Evolutionary conservation across 106 monocot species (phyloP), one percentile per base, ranked within the genome.

Genomic region (Hemerocallis citrina): DNA sequence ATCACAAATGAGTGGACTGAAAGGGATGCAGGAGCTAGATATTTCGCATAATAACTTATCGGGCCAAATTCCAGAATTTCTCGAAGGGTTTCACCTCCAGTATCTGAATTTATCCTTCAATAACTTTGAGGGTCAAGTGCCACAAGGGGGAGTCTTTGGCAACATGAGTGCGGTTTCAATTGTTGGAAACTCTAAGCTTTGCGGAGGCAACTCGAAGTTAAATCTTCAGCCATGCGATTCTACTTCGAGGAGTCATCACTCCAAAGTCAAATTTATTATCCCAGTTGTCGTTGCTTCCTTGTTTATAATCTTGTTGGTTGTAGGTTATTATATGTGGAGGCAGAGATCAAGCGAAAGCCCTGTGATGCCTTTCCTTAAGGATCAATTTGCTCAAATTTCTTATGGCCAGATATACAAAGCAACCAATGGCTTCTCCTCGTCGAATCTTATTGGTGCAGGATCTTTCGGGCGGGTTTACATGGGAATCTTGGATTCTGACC

Each of bases 11-110:
- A 35, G 23, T 16, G 34, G 48, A 12, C 37, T 82, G 32, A 70
- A 41, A 15, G 68, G 52, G 1, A 42, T 82, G 5, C 19, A 56
- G 27, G 34, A 25, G 10, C 16, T 82, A 2, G 74, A 77, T 57
- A 24, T 82, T 24, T 82, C 82, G 7, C 38, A 43, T 6, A 82
- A 82, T 41, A 70, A 73, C 9, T 55, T 74, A 32, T 73, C 82
- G 2, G 77, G 77, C 15, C 6, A 42, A 34, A 63, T 83, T 11
- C 81, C 81, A 0, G 50, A 66, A 10, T 70, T 51, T 40, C 36
- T 83, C 10, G 64, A 49, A 12, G 41, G 42, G 8, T 36, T 71
- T 0, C 36, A 4, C 29, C 37, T 82, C 34, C 16, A 65, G 24
- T 50, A 49, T 3, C 37, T 65, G 3, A 65, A 65, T 25, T 28